phyloP scores from a whole-genome alignment of 176 grass and related monocot species.

The Areca catechu region DNA sequence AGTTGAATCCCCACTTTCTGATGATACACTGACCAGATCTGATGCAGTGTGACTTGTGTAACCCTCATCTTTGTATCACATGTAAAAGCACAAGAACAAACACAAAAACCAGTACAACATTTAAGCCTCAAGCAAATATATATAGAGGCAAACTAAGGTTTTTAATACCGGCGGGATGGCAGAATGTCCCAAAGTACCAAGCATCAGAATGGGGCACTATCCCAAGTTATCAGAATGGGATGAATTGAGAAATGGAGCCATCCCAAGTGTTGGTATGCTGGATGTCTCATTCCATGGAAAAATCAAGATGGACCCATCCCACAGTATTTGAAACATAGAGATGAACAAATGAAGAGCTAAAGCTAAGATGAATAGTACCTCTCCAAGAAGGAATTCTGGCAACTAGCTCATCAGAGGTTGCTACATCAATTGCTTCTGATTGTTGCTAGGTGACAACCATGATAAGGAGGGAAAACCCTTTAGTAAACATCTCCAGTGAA shows the following conservation, averaged over 20 bases:
- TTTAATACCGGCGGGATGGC: too few relatives aligned
- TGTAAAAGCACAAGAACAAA: conserved; percentile 6
- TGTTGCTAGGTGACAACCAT: conserved; percentile 36
- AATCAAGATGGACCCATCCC: neutral
- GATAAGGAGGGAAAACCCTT: too few relatives aligned
- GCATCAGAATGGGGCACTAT: too few relatives aligned
- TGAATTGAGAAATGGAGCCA: neutral
- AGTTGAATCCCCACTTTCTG: conserved; percentile 27
- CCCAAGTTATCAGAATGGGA: neutral
- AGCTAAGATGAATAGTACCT: conserved; percentile 31
- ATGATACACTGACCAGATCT: conserved; percentile 38
- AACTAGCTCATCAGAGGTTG: conserved; percentile 29
- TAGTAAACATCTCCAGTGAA: neutral
- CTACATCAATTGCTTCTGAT: conserved; percentile 43
- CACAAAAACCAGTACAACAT: too few relatives aligned
- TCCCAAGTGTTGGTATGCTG: too few relatives aligned
- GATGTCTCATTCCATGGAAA: neutral
- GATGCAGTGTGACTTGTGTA: conserved; percentile 31
- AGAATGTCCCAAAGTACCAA: too few relatives aligned
- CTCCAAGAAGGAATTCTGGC: conserved; percentile 34
- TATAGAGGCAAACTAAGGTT: too few relatives aligned
- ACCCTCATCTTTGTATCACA: conserved; percentile 46
- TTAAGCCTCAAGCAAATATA: too few relatives aligned
- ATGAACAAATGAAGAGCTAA: too few relatives aligned
- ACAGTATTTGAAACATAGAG: too few relatives aligned